Evolutionary conservation across 345 rosid genomes (phyloP).

Genomic region (Corchorus capsularis): DNA sequence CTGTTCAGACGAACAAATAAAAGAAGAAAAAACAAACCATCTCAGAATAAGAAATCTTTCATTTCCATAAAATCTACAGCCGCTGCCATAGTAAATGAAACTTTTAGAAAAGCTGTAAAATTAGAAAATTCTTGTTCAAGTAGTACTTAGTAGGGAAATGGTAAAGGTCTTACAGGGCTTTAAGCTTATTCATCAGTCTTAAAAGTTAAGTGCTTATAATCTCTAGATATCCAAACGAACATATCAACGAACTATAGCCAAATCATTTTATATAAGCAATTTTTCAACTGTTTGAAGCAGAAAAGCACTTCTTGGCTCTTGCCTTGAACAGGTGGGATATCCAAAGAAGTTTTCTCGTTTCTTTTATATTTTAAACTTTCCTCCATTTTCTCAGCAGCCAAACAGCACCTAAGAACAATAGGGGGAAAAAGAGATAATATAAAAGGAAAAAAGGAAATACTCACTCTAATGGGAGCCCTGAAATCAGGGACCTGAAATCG

Average conservation of each 20-base stretch:
- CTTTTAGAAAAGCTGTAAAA: not conserved
- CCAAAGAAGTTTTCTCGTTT: not conserved
- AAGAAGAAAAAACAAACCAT: not conserved
- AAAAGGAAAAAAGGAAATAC: constrained; percentile 10
- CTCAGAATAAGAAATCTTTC: not conserved
- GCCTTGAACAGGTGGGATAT: not conserved
- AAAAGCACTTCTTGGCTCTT: not conserved
- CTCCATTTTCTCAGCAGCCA: constrained; percentile 15
- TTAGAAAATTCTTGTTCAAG: too few species aligned
- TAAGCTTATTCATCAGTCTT: too few species aligned
- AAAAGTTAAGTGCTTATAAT: too few species aligned
- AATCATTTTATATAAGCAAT: not conserved
- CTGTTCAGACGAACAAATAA: not conserved
- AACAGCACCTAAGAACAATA: constrained; percentile 3
- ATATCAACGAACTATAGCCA: not conserved
- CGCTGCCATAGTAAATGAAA: not conserved
- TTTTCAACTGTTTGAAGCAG: not conserved
- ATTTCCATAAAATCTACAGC: not conserved
- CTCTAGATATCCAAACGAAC: too few species aligned
- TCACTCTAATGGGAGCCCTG: constrained; percentile 47
- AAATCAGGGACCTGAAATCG: constrained; percentile 71
- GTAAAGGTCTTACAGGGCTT: too few species aligned
- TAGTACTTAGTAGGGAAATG: too few species aligned
- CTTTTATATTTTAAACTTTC: not conserved
- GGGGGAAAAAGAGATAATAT: not conserved